phyloP scores from a whole-genome alignment of 2,329 filamentous ascomycete genomes.

The Neofusicoccum kwambonambiense region DNA sequence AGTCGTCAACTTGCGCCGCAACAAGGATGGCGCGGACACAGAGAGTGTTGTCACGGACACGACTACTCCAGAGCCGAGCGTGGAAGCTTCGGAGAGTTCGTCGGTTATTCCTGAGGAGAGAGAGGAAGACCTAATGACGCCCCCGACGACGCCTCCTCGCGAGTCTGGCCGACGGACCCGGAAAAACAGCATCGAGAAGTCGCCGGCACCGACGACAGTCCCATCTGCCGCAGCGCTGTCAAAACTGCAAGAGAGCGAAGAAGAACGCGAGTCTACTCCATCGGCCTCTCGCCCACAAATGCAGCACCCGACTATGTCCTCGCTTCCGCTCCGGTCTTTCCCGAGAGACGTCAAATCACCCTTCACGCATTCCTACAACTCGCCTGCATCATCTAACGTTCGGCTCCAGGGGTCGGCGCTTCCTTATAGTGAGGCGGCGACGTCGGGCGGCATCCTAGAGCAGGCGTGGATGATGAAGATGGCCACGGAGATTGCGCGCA shows the following conservation, averaged over 20 bases:
- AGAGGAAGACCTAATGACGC: slow-evolving; percentile 32
- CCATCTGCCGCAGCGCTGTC: slow-evolving; percentile 7
- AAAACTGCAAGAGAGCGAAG: slow-evolving; percentile 5
- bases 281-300: background rate
- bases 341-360: slow-evolving; percentile 19
- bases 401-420: slow-evolving; percentile 15
- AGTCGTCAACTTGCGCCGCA: slow-evolving; percentile 75
- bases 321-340: slow-evolving; percentile 23
- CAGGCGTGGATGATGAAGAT: slow-evolving; percentile 91
- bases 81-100: slow-evolving; percentile 58
- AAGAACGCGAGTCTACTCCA: background rate
- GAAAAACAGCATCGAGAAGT: slow-evolving; percentile 12
- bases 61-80: slow-evolving; percentile 50
- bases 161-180: slow-evolving; percentile 3
- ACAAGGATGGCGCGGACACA: slow-evolving; percentile 50
- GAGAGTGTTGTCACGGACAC: slow-evolving; percentile 55
- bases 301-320: slow-evolving; percentile 6
- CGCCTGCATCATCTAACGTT: background rate
- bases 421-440: slow-evolving; percentile 19
- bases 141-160: slow-evolving; percentile 31
- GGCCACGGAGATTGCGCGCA: slow-evolving; percentile 83
- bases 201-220: background rate
- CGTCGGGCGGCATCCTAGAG: slow-evolving; percentile 61
- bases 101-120: slow-evolving; percentile 34
- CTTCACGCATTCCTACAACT: slow-evolving; percentile 20